A percentile compares a stretch with the other conserved stretches of the same genome.
phyloP scores from a whole-genome alignment of 164 flowering plant genomes.

The Aristolochia californica region DNA sequence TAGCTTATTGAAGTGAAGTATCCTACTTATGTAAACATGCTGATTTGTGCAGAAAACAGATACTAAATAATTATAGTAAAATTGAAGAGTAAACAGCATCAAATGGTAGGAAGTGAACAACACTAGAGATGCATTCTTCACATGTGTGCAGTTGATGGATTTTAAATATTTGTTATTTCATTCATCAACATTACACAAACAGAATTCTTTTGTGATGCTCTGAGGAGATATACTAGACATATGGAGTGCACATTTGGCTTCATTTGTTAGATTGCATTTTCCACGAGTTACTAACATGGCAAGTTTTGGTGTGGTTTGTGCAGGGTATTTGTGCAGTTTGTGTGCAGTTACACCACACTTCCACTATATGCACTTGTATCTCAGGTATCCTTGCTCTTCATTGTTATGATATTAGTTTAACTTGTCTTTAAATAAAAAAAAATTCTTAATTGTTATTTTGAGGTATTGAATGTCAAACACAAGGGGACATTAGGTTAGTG shows the following conservation, averaged over 20 bases:
- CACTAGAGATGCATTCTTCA: too few species aligned
- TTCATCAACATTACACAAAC: not conserved
- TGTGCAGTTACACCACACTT: conserved; percentile 93
- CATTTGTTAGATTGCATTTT: not conserved
- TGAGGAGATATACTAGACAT: not conserved
- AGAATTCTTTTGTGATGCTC: not conserved
- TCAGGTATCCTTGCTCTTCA: conserved; percentile 42
- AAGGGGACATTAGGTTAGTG: not conserved
- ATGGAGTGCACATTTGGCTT: not conserved
- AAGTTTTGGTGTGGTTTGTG: not conserved
- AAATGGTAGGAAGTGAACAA: too few species aligned
- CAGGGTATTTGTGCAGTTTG: conserved; percentile 60
- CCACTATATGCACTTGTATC: conserved; percentile 94
- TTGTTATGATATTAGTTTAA: not conserved
- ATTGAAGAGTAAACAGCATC: too few species aligned
- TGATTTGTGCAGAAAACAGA: too few species aligned
- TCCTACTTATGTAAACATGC: too few species aligned
- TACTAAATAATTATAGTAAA: too few species aligned
- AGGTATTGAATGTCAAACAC: not conserved
- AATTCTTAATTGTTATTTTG: not conserved
- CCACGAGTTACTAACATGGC: not conserved
- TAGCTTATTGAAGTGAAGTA: too few species aligned
- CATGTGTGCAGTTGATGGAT: not conserved
- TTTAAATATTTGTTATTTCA: not conserved
- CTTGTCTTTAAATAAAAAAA: too few species aligned